Evolutionary conservation across 305 asterid genomes (phyloP).

Genomic region (Fraxinus greggii): DNA sequence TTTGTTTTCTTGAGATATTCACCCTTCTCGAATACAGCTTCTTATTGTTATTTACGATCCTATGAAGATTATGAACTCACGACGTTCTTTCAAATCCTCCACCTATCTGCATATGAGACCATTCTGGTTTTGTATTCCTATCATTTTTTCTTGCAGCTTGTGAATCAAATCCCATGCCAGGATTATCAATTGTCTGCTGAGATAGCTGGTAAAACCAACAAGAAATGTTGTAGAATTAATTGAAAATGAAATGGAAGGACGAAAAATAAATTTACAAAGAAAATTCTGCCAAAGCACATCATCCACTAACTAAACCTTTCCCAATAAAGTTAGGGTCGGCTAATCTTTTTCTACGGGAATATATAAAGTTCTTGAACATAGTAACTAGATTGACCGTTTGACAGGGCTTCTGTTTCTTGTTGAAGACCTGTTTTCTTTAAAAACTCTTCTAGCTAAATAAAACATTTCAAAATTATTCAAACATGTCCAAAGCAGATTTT

Average conservation of each 20-base stretch:
- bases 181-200: slow-evolving; percentile 14
- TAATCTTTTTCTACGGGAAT: no score
- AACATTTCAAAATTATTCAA: not conserved
- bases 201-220: slow-evolving; percentile 4
- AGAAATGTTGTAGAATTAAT: not conserved
- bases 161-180: slow-evolving; percentile 11
- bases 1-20: not conserved
- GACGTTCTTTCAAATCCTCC: slow-evolving; percentile 11
- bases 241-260: not conserved
- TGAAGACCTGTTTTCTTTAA: no score
- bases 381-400: not conserved
- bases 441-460: not conserved
- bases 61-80: not conserved
- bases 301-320: not conserved
- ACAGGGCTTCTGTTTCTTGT: not conserved
- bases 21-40: not conserved
- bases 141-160: slow-evolving; percentile 19
- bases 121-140: slow-evolving; percentile 3
- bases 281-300: not conserved
- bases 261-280: not conserved
- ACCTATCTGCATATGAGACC: slow-evolving; percentile 26
- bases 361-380: not conserved
- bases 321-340: not conserved
- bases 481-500: no score
- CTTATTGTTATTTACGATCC: not conserved